Base-by-base conservation (phyloP, 1,139 yeast genomes). In the Geotrichum europaeum region DNA sequence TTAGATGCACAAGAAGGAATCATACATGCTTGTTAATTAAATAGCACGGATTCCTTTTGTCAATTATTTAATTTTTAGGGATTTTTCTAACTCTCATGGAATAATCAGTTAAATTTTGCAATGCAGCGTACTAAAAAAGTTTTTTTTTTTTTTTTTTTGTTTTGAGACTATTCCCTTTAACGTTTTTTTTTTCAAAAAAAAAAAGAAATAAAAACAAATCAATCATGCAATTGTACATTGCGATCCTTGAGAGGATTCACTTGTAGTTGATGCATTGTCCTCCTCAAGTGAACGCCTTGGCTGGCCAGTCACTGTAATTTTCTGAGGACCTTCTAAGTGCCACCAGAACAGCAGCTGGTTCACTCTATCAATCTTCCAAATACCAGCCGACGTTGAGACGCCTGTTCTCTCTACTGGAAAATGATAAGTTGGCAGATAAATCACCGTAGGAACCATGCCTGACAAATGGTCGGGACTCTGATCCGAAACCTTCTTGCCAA, bases 381-480 rank as follows among this genome's bases (percentile, higher is more conserved):
- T 61, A 1, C 96, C 97, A 0, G 85, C 77, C 6, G 85, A 78
- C 28, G 83, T 77, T 50, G 74, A 62, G 3, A 85, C 78, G 49
- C 79, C 82, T 57, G 80, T 77, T 61, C 64, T 66, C 68, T 80
- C 78, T 53, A 76, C 57, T 70, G 77, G 84, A 67, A 79, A 90
- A 70, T 91, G 96, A 79, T 84, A 81, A 54, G 79, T 77, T 0
- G 97, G 97, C 30, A 89, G 72, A 69, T 78, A 87, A 2, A 91
- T 81, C 51, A 80, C 74, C 0, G 92, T 84, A 1, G 87, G 84
- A 13, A 61, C 47, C n/a, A 53, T 40, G 15, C 43, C 49, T 30
- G 53, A 24, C 34, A 59, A 22, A n/a, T 57, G 50, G 30, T 24
- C 18, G 13, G 55, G 51, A 52, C 24, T 34, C 57, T 59, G 18